A percentile compares a stretch with the other conserved stretches of the same genome.
Conservation (phyloP, 768 basidiomycete species). For the Candolleomyces efflorescens region DNA sequence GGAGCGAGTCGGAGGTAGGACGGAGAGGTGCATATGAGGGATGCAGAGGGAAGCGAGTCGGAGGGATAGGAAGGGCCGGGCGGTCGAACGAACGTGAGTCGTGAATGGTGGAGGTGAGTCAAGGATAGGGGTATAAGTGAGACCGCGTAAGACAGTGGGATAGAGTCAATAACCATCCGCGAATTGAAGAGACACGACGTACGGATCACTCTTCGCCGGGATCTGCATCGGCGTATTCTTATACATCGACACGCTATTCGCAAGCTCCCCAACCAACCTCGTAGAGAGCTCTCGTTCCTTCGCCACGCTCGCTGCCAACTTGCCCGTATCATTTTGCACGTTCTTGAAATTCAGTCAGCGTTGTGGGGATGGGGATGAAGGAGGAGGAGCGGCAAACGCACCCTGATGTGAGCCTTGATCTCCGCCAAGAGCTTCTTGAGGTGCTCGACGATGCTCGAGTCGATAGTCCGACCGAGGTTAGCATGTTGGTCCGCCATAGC, state of each 20-base stretch:
- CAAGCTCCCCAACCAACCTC: slow-evolving; percentile 80
- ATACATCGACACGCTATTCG: slow-evolving; percentile 82
- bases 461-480: slow-evolving; percentile 92
- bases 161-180: no score
- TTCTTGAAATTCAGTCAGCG: slow-evolving; percentile 43
- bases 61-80: no score
- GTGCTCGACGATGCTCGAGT: slow-evolving; percentile 96
- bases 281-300: slow-evolving; percentile 89
- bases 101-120: no score
- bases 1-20: background rate
- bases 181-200: slow-evolving; percentile 28
- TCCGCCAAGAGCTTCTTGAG: slow-evolving; percentile 91
- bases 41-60: no score
- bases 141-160: no score
- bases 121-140: no score
- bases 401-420: slow-evolving; percentile 98
- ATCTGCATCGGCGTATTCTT: slow-evolving; percentile 94
- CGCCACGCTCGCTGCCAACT: slow-evolving; percentile 85
- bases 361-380: background rate
- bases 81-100: no score
- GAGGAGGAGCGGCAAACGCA: slow-evolving; percentile 21
- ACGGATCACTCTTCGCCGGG: slow-evolving; percentile 79
- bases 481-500: slow-evolving; percentile 94
- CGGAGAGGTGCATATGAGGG: no score
- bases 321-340: slow-evolving; percentile 94